Evolutionary conservation across 345 rosid genomes (phyloP).

Genomic region (Erysimum cheiranthoides): DNA sequence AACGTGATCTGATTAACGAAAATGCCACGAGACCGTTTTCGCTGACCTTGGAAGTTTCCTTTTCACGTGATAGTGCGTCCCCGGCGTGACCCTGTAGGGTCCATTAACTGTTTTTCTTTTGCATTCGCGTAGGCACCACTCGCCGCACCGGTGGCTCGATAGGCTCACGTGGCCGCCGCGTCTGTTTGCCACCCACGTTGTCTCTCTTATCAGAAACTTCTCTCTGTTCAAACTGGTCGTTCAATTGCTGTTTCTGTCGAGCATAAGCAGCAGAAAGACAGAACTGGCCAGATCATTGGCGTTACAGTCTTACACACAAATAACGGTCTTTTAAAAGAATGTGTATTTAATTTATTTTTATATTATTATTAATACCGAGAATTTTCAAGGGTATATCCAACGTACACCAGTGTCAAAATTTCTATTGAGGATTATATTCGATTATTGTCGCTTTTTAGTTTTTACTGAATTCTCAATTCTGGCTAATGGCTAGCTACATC

Average conservation of each 20-base stretch:
- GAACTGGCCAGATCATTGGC: constrained; percentile 40
- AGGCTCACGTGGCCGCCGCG: constrained; percentile 45
- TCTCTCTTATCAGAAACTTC: constrained; percentile 42
- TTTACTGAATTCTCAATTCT: background rate
- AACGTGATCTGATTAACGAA: constrained; percentile 14
- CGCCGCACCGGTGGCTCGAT: constrained; percentile 41
- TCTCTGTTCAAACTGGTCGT: constrained; percentile 48
- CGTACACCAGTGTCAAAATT: background rate
- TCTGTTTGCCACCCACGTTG: constrained; percentile 39
- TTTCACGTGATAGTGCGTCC: constrained; percentile 47
- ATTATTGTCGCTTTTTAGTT: background rate
- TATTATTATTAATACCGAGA: background rate
- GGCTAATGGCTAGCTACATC: background rate
- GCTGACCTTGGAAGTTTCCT: constrained; percentile 41
- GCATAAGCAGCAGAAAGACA: constrained; percentile 34
- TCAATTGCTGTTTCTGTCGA: constrained; percentile 39
- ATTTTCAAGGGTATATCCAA: background rate
- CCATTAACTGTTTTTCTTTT: constrained; percentile 17
- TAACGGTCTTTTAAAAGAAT: constrained; percentile 35
- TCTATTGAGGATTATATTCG: background rate
- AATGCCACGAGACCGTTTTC: constrained; percentile 37
- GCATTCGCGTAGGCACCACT: constrained; percentile 32
- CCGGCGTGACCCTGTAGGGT: constrained; percentile 46
- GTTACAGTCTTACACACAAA: constrained; percentile 31
- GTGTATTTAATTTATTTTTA: background rate